Evolutionary conservation across 495 filamentous ascomycete genomes (phyloP), one percentile per base, ranked within the genome.

Genomic region (Penicillium coprophilum): DNA sequence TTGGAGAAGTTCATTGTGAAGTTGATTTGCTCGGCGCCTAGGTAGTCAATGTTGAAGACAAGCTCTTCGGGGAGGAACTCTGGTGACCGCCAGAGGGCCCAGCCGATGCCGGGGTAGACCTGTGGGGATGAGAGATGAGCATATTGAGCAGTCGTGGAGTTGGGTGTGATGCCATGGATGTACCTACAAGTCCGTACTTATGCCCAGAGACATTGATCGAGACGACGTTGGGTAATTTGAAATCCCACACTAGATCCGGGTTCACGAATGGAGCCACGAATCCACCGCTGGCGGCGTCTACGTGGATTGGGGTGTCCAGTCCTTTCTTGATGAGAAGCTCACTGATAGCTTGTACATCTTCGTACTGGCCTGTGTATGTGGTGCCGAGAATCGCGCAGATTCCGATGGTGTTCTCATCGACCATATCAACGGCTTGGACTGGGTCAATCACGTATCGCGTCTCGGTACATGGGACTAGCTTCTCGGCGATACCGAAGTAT

Each of bases 11-110:
- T 96, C 36, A 96, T 82, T 12, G 90, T 95, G 79, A 95, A 95
- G 44, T 89, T 94, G 11, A 90, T 83, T 71, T 96, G 91, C 60
- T 95, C 89, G 10, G 91, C 88, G 44, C 91, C 91, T 4, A 96
- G 86, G 70, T 96, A 96, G 78, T 95, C 93, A 82, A 95, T 92
- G 80, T 93, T 95, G 84, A 96, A 95, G 67, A 96, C 87, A 20
- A 96, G 85, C 64, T 95, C 91, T 67, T 91, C 77, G 15, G 91
- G 91, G 0, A 96, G 81, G 70, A 80, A 93, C 57, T 91, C 82
- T 1, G 87, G 84, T 45, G 85, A 81, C 28, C 90, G 81, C 90
- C 90, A 96, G 56, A 95, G 80, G 23, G 90, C 86, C 91, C 91
- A 96, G 54, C 91, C 91, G 30, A 96, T 87, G 67, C 91, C 91